Evolutionary conservation across 352 stramenopile species (phyloP).

Genomic region (Globisporangium nagaii): DNA sequence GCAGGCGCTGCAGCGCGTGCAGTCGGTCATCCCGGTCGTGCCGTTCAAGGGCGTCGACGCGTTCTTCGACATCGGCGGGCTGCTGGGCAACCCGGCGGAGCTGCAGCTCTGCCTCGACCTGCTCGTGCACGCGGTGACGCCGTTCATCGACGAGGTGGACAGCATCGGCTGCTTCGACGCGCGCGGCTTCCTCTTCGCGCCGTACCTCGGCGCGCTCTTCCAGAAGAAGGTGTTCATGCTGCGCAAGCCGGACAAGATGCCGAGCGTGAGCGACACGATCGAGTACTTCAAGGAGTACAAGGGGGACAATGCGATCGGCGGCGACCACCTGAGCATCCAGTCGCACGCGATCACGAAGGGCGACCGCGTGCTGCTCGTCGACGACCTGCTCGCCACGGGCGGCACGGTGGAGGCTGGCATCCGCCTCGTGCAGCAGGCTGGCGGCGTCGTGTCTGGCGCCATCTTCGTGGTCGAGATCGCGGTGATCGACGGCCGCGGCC

Average conservation of each 20-base stretch:
- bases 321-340: constrained; percentile 87
- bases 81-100: constrained; percentile 84
- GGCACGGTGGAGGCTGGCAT: constrained; percentile 90
- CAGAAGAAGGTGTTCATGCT: constrained; percentile 99
- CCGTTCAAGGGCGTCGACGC: constrained; percentile 93
- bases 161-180: constrained; percentile 93
- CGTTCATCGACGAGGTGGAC: constrained; percentile 54
- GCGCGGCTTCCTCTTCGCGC: constrained; percentile 95
- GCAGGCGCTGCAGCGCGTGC: constrained; percentile 61
- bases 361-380: constrained; percentile 93
- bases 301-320: constrained; percentile 78
- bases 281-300: constrained; percentile 93
- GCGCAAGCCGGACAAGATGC: constrained; percentile 97
- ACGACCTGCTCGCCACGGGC: constrained; percentile 97
- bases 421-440: constrained; percentile 84
- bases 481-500: constrained; percentile 46
- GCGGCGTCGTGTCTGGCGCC: constrained; percentile 85
- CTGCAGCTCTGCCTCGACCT: constrained; percentile 93
- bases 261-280: constrained; percentile 87
- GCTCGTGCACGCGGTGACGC: constrained; percentile 68
- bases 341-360: constrained; percentile 64
- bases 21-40: constrained; percentile 91
- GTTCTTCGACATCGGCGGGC: constrained; percentile 98
- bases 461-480: constrained; percentile 95
- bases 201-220: constrained; percentile 92